These are phyloP conservation scores for Penicillium sp. DNA, from an alignment of 2,329 filamentous ascomycete genomes.

Conservation along the genomic window DNA sequence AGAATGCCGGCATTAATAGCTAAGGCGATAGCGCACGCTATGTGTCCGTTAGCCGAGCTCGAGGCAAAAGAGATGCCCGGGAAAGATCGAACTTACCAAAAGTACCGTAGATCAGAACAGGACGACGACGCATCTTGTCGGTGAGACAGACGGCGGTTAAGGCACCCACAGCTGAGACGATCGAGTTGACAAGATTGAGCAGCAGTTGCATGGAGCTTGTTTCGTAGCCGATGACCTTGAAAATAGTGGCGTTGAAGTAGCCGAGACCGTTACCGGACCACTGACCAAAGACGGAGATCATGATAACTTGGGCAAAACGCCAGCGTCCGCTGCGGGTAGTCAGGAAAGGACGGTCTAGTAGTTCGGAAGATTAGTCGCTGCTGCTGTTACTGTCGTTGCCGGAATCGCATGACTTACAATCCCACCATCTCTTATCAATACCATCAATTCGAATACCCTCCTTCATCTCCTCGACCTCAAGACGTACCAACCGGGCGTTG, in stretches of 20 bases:
- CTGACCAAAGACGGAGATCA: conserved; percentile 52
- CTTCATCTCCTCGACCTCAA: conserved; percentile 30
- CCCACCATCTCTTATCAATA: conserved; percentile 49
- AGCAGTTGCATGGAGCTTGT: conserved; percentile 39
- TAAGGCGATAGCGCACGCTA: conserved; percentile 41
- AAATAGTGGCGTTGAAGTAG: conserved; percentile 52
- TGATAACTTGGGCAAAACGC: conserved; percentile 49
- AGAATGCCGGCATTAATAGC: conserved; percentile 49
- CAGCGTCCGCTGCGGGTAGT: conserved; percentile 47
- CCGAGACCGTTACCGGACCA: conserved; percentile 52
- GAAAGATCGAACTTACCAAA: conserved; percentile 21
- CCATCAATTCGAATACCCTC: conserved; percentile 45
- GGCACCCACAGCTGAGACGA: conserved; percentile 47
- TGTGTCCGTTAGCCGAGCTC: conserved; percentile 5
- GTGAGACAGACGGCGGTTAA: conserved; percentile 44
- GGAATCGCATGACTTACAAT: conserved; percentile 37
- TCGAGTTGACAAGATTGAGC: conserved; percentile 49
- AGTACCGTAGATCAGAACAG: conserved; percentile 47
- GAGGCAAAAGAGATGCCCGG: too few species aligned
- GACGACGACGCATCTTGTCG: conserved; percentile 48
- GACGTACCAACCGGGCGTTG: conserved; percentile 25
- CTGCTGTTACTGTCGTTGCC: neutral
- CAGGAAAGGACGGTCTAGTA: conserved; percentile 45
- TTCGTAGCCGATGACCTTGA: conserved; percentile 32
- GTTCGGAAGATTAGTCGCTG: neutral